Evolutionary conservation across 23 red algal genomes (phyloP).

Genomic region (Porphyridium purpureum): DNA sequence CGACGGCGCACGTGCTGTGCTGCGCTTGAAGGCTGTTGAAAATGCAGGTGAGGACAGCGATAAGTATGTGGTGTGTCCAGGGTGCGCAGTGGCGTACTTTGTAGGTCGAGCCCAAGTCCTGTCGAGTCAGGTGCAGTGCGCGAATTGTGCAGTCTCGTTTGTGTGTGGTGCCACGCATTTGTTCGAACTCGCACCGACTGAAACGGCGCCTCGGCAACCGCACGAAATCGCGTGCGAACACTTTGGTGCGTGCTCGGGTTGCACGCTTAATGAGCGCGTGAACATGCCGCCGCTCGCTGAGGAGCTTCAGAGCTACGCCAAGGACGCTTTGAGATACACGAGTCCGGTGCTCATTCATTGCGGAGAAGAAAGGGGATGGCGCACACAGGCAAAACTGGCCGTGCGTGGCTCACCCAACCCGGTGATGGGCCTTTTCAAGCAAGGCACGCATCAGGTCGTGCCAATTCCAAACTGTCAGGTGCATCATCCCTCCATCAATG

Average conservation of each 20-base stretch:
- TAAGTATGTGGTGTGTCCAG: not conserved
- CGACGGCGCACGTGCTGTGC: too few species aligned
- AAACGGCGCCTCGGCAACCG: not conserved
- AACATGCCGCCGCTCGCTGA: not conserved
- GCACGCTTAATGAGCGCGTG: not conserved
- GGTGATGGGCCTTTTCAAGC: constrained; percentile 27
- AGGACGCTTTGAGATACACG: not conserved
- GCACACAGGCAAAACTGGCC: constrained; percentile 56
- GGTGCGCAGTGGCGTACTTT: not conserved
- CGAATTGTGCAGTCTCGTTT: not conserved
- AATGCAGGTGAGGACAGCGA: too few species aligned
- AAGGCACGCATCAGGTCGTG: constrained; percentile 16
- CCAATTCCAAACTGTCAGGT: constrained; percentile 37
- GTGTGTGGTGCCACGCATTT: not conserved
- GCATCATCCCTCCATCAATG: constrained; percentile 33
- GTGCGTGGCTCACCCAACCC: constrained; percentile 7
- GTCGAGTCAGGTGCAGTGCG: not conserved
- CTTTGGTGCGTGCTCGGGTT: constrained; percentile 7
- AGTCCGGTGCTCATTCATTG: not conserved
- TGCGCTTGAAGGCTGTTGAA: too few species aligned
- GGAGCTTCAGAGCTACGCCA: not conserved
- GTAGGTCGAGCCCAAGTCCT: not conserved
- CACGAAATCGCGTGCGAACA: not conserved
- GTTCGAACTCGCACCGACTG: not conserved
- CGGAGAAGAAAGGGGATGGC: constrained; percentile 14